Evolutionary conservation across 805 yeast genomes (phyloP).

Genomic region (Yueomyces sp.): DNA sequence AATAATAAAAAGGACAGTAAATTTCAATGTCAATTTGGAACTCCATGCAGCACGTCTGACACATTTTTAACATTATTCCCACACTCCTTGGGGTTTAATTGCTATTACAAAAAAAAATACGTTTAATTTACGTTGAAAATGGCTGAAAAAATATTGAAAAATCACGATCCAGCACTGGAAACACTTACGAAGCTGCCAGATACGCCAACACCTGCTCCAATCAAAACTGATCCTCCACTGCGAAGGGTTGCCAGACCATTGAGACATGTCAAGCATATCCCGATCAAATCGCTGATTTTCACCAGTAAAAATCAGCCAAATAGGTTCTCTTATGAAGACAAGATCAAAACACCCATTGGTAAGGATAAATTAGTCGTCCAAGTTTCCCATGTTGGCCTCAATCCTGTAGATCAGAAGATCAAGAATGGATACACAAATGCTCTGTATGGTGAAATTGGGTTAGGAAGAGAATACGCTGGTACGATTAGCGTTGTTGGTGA

Average conservation of each 20-base stretch:
- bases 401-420: slow-evolving; percentile 53
- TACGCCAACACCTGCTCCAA: slow-evolving; percentile 16
- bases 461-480: slow-evolving; percentile 65
- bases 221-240: slow-evolving; percentile 14
- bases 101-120: too few species aligned
- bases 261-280: slow-evolving; percentile 38
- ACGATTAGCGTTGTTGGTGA: slow-evolving; percentile 41
- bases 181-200: slow-evolving; percentile 7
- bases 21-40: too few species aligned
- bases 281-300: slow-evolving; percentile 34
- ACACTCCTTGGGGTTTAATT: too few species aligned
- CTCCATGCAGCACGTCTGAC: too few species aligned
- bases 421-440: slow-evolving; percentile 38
- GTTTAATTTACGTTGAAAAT: slow-evolving; percentile 1
- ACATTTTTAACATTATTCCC: too few species aligned
- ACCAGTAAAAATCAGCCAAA: slow-evolving; percentile 26
- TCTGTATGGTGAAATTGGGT: slow-evolving; percentile 42
- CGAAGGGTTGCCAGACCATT: slow-evolving; percentile 32
- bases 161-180: slow-evolving; percentile 13
- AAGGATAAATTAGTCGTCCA: slow-evolving; percentile 40
- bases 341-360: slow-evolving; percentile 35
- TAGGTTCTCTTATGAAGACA: slow-evolving; percentile 39
- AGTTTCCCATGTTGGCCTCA: slow-evolving; percentile 45
- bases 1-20: too few species aligned
- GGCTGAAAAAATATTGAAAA: slow-evolving; percentile 7